A percentile compares a stretch with the other conserved stretches of the same genome.
These are phyloP conservation scores for Parastagonospora avenae DNA, from an alignment of 2,329 filamentous ascomycete species.

Conservation along the genomic window DNA sequence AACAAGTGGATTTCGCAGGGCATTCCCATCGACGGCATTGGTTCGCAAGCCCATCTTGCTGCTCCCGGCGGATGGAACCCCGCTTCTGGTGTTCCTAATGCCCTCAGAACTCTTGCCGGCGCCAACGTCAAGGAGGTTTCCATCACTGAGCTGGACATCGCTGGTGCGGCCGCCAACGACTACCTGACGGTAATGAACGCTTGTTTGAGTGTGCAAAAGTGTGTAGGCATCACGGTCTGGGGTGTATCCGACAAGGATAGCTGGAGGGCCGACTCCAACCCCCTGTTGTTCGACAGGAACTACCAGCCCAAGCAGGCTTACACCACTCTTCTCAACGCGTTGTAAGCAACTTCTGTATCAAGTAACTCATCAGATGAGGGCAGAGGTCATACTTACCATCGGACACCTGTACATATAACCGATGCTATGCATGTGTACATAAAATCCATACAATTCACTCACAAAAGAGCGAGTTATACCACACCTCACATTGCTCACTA, in stretches of 20 bases:
- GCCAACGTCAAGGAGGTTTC: constrained; percentile 2
- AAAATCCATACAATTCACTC: no score
- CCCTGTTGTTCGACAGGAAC: constrained; percentile 1
- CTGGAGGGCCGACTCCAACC: neutral
- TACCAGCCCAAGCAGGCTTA: constrained; percentile 3
- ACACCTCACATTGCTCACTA: no score
- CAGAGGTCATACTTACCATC: no score
- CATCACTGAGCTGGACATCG: constrained; percentile 1
- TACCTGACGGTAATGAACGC: constrained; percentile 2
- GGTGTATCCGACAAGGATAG: constrained; percentile 3
- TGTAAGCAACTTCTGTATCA: neutral
- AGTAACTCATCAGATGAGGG: no score
- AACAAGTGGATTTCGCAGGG: constrained; percentile 68
- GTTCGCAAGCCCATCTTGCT: constrained; percentile 52
- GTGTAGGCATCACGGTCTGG: neutral
- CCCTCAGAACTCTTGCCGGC: neutral
- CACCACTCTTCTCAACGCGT: neutral
- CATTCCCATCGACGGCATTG: constrained; percentile 69
- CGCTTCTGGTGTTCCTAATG: neutral
- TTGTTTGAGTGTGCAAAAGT: neutral
- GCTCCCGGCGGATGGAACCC: neutral
- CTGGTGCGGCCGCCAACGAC: neutral
- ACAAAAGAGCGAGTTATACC: no score
- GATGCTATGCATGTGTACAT: no score
- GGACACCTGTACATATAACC: no score